Base-by-base conservation (phyloP, 192 early-diverging fungal species). In the Mortierella antarctica region DNA sequence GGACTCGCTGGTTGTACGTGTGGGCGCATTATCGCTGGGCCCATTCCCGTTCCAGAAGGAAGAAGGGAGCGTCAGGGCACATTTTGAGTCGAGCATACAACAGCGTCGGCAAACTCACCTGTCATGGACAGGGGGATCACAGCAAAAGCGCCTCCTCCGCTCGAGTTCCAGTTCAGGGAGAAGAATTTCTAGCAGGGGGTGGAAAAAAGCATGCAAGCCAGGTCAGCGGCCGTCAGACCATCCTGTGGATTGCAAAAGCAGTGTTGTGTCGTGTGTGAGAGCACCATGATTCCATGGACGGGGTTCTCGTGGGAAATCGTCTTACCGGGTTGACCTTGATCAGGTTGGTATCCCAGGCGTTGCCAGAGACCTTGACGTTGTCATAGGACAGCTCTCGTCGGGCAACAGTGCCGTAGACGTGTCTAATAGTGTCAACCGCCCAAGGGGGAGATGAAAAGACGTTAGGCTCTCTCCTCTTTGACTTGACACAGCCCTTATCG, bases 301-400 rank as follows among this genome's bases (percentile, higher is more conserved):
- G 31, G 31, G 31, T 31, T 31, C 31, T 31, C 31, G 31, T 31
- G 31, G 11, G 2, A 51, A 45, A 51, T 21, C 17, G n/a, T 82
- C 84, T 87, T 81, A 95, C 92, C 65, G 95, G 93, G 90, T 99
- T 99, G 64, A 92, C 93, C 60, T 95, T 91, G 73, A 98, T 93
- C 69, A 96, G 88, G 89, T 99, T 99, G 79, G 96, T 99, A 83
- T 99, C 98, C 97, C 96, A 98, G 10, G 98, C 97, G 66, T 88
- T 93, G 58, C 90, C 86, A 41, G 94, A 92, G 53, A 97, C 90
- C 68, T 94, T 89, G 57, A 97, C 85, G 86, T 97, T 99, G 85
- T 99, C 98, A 69, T 93, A 99, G 86, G 94, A 92, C 51, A 91
- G 83, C 49, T 99, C 96, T 73, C 95, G 89, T 87, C 96, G 98